Evolutionary conservation across 2,329 filamentous ascomycete genomes (phyloP), one percentile per base, ranked within the genome.

Genomic region (Helicocarpus griseus): DNA sequence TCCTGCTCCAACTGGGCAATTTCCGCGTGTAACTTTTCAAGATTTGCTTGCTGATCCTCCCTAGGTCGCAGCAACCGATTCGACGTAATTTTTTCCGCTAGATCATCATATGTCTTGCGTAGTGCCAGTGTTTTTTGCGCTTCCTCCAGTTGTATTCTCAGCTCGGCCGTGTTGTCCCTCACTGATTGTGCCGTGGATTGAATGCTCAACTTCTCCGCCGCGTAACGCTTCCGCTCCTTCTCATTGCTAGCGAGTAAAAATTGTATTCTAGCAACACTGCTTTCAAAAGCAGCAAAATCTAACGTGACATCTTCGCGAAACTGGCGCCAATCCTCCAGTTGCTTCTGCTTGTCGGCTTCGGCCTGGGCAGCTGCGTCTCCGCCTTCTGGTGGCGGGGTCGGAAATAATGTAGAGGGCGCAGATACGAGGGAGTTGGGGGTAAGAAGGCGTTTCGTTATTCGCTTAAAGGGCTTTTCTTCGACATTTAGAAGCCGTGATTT

Each of bases 391-490:
- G 85, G 84, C 45, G 85, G 85, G 2, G 85, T 86, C 17, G 79
- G 77, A 4, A 81, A 74, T 33, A 78, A 75, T 33, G 80, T 76
- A 40, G 74, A 76, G 43, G 75, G 74, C 50, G 69, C 71, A 53
- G 76, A 73, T 17, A 86, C 75, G 28, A 88, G 76, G 19, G 84
- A 81, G 50, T 82, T 80, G 14, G 86, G 79, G 21, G 80, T 77
- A 4, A 87, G 77, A 7, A 97, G 80, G 29, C 87, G 85, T 70
- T 89, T 89, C 21, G 87, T 87, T 54, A 96, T 82, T 54, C 90
- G 85, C 67, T 88, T 88, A 74, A 95, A 96, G 0, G 89, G 89
- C 53, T 89, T 89, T 65, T 95, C 88, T 74, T 97, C 91, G 55
- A 96, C 85, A 57, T 87, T 87, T 35, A 96, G 79, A 3, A 96